Base-by-base conservation (phyloP, 306 rosid species). In the Malus fusca region DNA sequence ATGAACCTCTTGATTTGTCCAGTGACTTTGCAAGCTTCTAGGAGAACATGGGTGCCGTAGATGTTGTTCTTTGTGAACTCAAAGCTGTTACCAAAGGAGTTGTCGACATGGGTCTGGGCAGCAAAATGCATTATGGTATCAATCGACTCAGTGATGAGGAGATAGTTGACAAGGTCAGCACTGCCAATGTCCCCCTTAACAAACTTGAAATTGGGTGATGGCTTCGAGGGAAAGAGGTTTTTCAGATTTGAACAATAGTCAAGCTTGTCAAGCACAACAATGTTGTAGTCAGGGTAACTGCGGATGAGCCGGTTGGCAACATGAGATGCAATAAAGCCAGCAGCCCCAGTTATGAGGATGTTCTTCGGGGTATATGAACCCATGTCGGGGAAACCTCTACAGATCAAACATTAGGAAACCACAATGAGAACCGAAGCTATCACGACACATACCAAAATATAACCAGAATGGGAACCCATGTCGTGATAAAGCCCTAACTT, bases 11-110 rank as follows among this genome's bases (percentile, higher is more conserved):
- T 92, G 87, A 92, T 85, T 77, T 88, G 96, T 10, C 97, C 97
- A 62, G 97, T 92, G 73, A 90, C 93, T 88, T 90, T 92, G 84
- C 97, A 92, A 31, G 97, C 97, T 82, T 92, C 97, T 70, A 92
- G 75, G 46, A 92, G 90, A 61, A 92, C 97, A 79, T 92, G 97
- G 77, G 97, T 92, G 21, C 97, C 97, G 42, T 92, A 92, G 46
- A 92, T 90, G 80, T 92, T 92, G 89, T 92, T 92, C 93, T 92
- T 92, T 76, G 97, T 92, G 85, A 92, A 90, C 90, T 92, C 97
- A 60, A 92, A 86, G 86, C 97, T 92, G 68, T 92, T 92, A 51
- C 97, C 96, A 70, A 92, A 92, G 8, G 96, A 92, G 79, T 92
- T 92, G 84, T 92, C 97, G 1, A 92, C 97, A 59, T 92, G 96